phyloP scores from a whole-genome alignment of 1,284 basidiomycete species.

The Pholiota adiposa region DNA sequence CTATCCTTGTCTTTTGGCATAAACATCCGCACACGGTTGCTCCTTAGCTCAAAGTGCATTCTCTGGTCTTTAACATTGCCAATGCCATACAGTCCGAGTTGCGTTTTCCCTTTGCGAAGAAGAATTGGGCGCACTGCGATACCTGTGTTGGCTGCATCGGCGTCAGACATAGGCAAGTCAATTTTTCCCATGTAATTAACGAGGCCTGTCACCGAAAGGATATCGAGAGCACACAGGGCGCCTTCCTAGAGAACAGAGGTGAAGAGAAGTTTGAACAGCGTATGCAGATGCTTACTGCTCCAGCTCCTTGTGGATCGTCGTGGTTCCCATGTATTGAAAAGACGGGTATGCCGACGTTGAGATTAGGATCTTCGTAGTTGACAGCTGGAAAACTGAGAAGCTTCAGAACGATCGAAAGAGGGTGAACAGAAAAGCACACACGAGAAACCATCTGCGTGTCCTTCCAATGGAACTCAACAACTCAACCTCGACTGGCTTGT shows the following conservation, averaged over 20 bases:
- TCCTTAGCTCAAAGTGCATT: slow-evolving; percentile 94
- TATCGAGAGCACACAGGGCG: slow-evolving; percentile 92
- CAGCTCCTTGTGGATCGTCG: slow-evolving; percentile 97
- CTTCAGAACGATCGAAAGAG: slow-evolving; percentile 24
- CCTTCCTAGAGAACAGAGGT: slow-evolving; percentile 70
- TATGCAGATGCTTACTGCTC: slow-evolving; percentile 63
- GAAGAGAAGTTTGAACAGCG: not conserved
- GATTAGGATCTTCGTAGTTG: slow-evolving; percentile 97
- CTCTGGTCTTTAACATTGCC: slow-evolving; percentile 96
- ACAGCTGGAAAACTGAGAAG: slow-evolving; percentile 86
- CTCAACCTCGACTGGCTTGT: slow-evolving; percentile 88
- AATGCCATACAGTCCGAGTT: slow-evolving; percentile 91
- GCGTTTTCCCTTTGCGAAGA: slow-evolving; percentile 86
- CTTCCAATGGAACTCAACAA: slow-evolving; percentile 89
- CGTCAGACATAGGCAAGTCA: slow-evolving; percentile 66
- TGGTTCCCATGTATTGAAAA: slow-evolving; percentile 99
- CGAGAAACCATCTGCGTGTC: slow-evolving; percentile 84
- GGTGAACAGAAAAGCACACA: slow-evolving; percentile 43
- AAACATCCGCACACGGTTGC: slow-evolving; percentile 92
- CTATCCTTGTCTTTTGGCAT: slow-evolving; percentile 88
- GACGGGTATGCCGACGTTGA: slow-evolving; percentile 94
- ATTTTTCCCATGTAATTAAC: slow-evolving; percentile 98
- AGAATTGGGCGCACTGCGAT: slow-evolving; percentile 91
- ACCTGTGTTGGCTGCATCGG: slow-evolving; percentile 71
- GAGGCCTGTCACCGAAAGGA: slow-evolving; percentile 92